These are phyloP conservation scores for Lasiodiplodia sp. DNA, from an alignment of 2,329 filamentous ascomycete genomes.

Conservation along the genomic window DNA sequence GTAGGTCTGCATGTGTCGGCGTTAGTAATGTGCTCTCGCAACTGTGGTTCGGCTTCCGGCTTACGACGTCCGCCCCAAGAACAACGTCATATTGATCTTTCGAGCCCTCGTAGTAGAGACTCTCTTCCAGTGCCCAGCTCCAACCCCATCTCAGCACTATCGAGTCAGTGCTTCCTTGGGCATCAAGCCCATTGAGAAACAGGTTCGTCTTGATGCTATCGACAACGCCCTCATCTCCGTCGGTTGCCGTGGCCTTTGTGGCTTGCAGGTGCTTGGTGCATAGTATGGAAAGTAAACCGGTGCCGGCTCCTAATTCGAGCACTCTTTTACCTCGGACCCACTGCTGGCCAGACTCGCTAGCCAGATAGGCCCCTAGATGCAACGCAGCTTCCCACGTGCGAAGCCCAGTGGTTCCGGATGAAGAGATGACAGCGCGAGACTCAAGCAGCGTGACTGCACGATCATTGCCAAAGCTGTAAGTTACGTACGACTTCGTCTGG, in stretches of 20 bases:
- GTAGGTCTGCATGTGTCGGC: conserved; percentile 63
- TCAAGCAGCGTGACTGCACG: conserved; percentile 70
- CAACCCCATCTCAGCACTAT: conserved; percentile 72
- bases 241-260: conserved; percentile 69
- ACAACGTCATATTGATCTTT: conserved; percentile 64
- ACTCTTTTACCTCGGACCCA: conserved; percentile 64
- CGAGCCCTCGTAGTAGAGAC: conserved; percentile 41
- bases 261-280: conserved; percentile 72
- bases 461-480: conserved; percentile 61
- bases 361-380: conserved; percentile 74
- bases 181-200: conserved; percentile 70
- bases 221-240: conserved; percentile 77
- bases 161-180: conserved; percentile 42
- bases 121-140: conserved; percentile 49
- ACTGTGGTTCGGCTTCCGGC: conserved; percentile 34
- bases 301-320: conserved; percentile 78
- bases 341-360: conserved; percentile 49
- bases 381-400: conserved; percentile 84
- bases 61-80: conserved; percentile 75
- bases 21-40: conserved; percentile 23
- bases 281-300: conserved; percentile 76
- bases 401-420: conserved; percentile 75
- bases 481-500: conserved; percentile 78
- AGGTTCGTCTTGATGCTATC: conserved; percentile 72
- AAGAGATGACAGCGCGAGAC: conserved; percentile 72